phyloP scores from a whole-genome alignment of 2,329 filamentous ascomycete species.

The Zymoseptoria brevis region DNA sequence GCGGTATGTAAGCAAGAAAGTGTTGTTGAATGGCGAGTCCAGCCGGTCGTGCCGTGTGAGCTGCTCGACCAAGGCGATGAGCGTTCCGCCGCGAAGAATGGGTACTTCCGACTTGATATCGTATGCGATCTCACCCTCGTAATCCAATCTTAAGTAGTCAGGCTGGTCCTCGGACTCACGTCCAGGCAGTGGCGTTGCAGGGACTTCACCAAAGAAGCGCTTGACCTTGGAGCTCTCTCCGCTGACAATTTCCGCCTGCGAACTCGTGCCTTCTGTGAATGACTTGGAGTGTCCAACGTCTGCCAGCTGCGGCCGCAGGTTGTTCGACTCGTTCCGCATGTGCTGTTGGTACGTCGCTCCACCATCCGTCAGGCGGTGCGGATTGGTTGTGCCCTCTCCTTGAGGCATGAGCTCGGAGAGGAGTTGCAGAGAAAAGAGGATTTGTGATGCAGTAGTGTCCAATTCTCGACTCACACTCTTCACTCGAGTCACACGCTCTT shows the following conservation, averaged over 20 bases:
- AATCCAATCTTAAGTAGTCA: constrained; percentile 75
- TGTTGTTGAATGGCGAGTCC: constrained; percentile 93
- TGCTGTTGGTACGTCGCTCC: constrained; percentile 25
- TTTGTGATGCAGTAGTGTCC: constrained; percentile 77
- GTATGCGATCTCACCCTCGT: constrained; percentile 83
- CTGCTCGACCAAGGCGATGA: constrained; percentile 85
- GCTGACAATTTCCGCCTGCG: constrained; percentile 18
- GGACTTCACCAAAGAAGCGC: not conserved
- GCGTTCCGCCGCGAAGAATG: constrained; percentile 77
- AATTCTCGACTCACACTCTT: constrained; percentile 68
- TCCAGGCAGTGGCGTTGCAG: constrained; percentile 27
- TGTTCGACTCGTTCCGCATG: constrained; percentile 27
- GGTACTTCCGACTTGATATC: constrained; percentile 71
- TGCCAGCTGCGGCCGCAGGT: constrained; percentile 45
- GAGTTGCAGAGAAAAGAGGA: constrained; percentile 79
- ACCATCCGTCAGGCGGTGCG: constrained; percentile 33
- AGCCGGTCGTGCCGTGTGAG: constrained; percentile 92
- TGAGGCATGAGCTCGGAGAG: constrained; percentile 70
- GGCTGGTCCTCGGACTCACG: constrained; percentile 65
- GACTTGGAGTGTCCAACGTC: constrained; percentile 55
- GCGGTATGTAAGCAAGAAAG: constrained; percentile 90
- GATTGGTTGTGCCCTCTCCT: constrained; percentile 34
- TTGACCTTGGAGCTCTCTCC: constrained; percentile 43
- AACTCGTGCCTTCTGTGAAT: constrained; percentile 50
- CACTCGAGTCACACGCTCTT: constrained; percentile 76